These are phyloP conservation scores for Colletotrichum sp. DNA, from an alignment of 2,329 filamentous ascomycete species.

Conservation along the genomic window DNA sequence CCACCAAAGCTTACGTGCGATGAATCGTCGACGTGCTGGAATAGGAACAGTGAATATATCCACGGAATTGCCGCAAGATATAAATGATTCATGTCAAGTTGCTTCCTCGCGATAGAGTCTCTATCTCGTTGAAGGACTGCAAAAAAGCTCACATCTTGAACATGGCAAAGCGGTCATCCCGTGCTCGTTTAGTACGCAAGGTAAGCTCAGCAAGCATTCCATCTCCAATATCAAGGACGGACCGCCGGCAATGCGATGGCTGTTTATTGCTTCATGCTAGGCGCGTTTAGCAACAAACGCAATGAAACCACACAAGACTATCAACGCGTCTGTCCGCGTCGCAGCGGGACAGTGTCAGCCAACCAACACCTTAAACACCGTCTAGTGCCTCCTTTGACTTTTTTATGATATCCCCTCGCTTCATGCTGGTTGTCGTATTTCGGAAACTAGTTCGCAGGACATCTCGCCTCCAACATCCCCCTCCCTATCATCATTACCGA, in stretches of 20 bases:
- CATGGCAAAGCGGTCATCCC: background rate
- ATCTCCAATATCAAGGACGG: background rate
- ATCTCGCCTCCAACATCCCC: background rate
- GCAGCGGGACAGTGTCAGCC: background rate
- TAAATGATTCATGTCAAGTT: background rate
- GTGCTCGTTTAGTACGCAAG: background rate
- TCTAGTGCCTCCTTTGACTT: background rate
- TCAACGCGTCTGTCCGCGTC: constrained; percentile 2
- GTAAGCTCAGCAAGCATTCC: background rate
- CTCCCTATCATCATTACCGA: background rate
- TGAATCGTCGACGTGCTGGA: background rate
- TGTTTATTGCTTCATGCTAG: constrained; percentile 9
- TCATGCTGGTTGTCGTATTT: background rate
- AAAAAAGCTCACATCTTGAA: background rate
- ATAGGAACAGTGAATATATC: background rate
- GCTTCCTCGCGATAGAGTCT: background rate
- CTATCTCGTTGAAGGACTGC: background rate
- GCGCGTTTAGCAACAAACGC: background rate
- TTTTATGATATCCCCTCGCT: background rate
- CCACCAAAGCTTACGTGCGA: background rate
- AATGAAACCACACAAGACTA: constrained; percentile 1
- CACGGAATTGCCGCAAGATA: background rate
- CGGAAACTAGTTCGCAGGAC: background rate
- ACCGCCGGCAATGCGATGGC: background rate
- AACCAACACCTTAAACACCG: background rate